These are phyloP conservation scores for Blastocladiella emersonii DNA, from an alignment of 371 early-diverging fungal genomes.

Conservation along the genomic window DNA sequence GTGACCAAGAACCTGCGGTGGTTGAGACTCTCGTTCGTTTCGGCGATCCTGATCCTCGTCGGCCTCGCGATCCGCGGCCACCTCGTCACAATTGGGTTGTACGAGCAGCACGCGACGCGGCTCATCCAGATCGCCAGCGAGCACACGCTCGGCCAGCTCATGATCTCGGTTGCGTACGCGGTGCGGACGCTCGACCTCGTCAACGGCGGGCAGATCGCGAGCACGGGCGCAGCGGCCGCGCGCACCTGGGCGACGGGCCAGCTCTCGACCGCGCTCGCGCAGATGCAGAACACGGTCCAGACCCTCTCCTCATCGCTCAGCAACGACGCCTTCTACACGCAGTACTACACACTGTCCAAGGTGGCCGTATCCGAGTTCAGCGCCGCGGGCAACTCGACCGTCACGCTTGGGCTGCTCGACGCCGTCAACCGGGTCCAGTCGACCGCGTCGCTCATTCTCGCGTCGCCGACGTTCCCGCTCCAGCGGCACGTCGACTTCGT, in stretches of 20 bases:
- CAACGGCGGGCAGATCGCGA: not conserved
- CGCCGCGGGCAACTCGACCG: not conserved
- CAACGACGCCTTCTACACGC: not conserved
- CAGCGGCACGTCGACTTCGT: not conserved
- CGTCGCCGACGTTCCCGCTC: not conserved
- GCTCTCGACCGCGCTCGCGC: not conserved
- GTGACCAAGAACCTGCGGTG: conserved; percentile 8
- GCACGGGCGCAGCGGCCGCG: not conserved
- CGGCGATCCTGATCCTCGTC: conserved; percentile 6
- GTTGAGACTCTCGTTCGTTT: not conserved
- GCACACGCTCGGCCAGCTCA: not conserved
- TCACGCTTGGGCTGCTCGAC: not conserved
- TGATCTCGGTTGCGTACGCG: conserved; percentile 5
- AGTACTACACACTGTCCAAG: not conserved
- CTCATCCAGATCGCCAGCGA: not conserved
- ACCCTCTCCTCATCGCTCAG: not conserved
- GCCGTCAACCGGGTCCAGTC: not conserved
- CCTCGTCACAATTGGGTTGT: not conserved
- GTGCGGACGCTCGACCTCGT: conserved; percentile 10
- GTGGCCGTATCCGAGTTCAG: not conserved
- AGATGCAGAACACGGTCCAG: not conserved
- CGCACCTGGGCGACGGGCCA: not conserved
- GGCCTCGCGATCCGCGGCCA: conserved; percentile 7
- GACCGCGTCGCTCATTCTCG: not conserved
- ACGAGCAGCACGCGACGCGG: not conserved